phyloP scores from a whole-genome alignment of 441 rosid genomes.

The Populus hybrid region DNA sequence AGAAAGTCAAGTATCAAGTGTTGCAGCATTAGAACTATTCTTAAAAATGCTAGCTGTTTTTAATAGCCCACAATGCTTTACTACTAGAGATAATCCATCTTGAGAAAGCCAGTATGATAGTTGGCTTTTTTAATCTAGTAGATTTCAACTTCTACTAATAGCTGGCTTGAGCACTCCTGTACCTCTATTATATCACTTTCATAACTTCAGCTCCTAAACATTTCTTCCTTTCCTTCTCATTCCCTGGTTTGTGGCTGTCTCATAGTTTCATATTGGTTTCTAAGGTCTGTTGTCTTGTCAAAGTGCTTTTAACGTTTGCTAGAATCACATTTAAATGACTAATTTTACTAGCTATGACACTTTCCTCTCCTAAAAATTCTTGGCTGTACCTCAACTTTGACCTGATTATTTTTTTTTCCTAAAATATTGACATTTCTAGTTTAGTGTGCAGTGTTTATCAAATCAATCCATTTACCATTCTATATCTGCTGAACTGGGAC shows the following conservation, averaged over 20 bases:
- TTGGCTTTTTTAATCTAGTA: neutral
- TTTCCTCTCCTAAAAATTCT: neutral
- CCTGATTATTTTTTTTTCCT: no score
- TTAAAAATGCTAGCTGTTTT: neutral
- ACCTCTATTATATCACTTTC: neutral
- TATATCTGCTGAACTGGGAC: neutral
- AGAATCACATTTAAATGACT: neutral
- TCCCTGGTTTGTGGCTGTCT: neutral
- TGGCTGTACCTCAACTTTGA: no score
- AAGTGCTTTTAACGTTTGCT: neutral
- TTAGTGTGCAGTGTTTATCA: neutral
- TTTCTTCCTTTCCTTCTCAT: neutral
- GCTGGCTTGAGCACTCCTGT: neutral
- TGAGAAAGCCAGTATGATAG: neutral
- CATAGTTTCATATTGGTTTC: neutral
- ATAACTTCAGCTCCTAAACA: neutral
- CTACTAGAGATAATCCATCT: neutral
- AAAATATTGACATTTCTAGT: neutral
- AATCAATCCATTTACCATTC: neutral
- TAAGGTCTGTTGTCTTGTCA: neutral
- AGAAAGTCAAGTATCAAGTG: neutral
- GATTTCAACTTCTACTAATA: neutral
- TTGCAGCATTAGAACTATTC: neutral
- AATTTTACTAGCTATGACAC: neutral
- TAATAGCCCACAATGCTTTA: neutral